phyloP scores from a whole-genome alignment of 2,329 filamentous ascomycete genomes.

The Sclerotiophoma versabilis region DNA sequence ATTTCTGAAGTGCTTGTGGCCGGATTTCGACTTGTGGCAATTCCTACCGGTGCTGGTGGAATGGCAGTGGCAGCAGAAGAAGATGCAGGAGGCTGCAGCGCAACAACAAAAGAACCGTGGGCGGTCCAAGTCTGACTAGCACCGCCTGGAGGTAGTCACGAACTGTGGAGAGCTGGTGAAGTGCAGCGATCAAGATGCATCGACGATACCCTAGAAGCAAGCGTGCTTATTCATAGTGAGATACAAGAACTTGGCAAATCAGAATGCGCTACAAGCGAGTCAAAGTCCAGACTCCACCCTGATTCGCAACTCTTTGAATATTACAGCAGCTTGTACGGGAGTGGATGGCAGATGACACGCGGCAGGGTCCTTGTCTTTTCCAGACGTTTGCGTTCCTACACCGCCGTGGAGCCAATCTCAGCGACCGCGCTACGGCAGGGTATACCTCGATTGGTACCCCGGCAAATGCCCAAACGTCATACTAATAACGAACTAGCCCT shows the following conservation, averaged over 20 bases:
- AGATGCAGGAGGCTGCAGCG: constrained; percentile 48
- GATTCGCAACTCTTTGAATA: not conserved
- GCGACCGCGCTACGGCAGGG: constrained; percentile 3
- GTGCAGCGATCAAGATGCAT: constrained; percentile 20
- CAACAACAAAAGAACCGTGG: constrained; percentile 43
- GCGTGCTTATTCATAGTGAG: constrained; percentile 29
- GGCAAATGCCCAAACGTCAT: constrained; percentile 16
- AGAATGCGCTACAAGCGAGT: constrained; percentile 12
- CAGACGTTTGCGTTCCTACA: constrained; percentile 9
- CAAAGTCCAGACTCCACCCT: not conserved
- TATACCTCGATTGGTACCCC: constrained; percentile 12
- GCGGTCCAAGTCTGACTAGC: constrained; percentile 37
- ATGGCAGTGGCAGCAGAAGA: constrained; percentile 73
- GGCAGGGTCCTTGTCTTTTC: constrained; percentile 13
- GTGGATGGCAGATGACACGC: constrained; percentile 9
- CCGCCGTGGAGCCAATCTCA: constrained; percentile 11
- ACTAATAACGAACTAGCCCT: constrained; percentile 7
- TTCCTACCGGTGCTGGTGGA: constrained; percentile 92
- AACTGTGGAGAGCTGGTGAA: constrained; percentile 9
- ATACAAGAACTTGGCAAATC: constrained; percentile 20
- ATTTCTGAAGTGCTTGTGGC: constrained; percentile 92
- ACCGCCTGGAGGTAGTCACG: not conserved
- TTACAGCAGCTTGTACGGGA: constrained; percentile 6
- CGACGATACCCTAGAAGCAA: constrained; percentile 36
- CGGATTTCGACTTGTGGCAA: constrained; percentile 91